A percentile compares a stretch with the other conserved stretches of the same genome.
These are phyloP conservation scores for Paramecium primaurelia DNA, from an alignment of 73 alveolate genomes.

Conservation along the genomic window DNA sequence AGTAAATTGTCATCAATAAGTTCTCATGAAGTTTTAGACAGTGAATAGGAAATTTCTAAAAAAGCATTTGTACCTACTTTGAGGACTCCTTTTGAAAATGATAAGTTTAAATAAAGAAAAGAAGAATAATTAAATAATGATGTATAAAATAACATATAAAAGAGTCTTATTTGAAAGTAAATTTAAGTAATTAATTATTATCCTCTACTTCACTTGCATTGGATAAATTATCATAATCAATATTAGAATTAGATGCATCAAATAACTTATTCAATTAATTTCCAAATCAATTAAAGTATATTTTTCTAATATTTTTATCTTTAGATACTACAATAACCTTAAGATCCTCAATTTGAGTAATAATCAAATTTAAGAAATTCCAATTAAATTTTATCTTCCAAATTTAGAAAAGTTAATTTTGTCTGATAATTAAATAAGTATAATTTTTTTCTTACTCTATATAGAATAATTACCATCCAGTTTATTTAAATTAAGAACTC, in stretches of 20 bases:
- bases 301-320: not conserved
- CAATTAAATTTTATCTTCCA: not conserved
- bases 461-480: not conserved
- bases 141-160: not conserved
- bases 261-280: not conserved
- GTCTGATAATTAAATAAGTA: not conserved
- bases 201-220: not conserved
- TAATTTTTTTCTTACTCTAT: not conserved
- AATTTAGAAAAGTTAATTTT: not conserved
- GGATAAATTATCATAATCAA: not conserved
- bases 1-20: not conserved
- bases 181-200: not conserved
- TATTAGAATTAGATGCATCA: not conserved
- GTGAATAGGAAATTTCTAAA: not conserved
- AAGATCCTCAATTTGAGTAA: not conserved
- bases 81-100: conserved; percentile 37
- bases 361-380: not conserved
- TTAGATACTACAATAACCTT: not conserved
- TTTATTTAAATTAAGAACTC: not conserved
- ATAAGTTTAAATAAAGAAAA: not conserved
- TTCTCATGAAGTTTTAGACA: conserved; percentile 4
- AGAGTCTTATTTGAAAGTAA: not conserved
- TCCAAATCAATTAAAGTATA: conserved; percentile 4
- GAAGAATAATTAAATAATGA: not conserved
- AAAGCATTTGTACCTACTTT: not conserved